phyloP scores from a whole-genome alignment of 75 land plant genomes.

The Gnetum montanum region DNA sequence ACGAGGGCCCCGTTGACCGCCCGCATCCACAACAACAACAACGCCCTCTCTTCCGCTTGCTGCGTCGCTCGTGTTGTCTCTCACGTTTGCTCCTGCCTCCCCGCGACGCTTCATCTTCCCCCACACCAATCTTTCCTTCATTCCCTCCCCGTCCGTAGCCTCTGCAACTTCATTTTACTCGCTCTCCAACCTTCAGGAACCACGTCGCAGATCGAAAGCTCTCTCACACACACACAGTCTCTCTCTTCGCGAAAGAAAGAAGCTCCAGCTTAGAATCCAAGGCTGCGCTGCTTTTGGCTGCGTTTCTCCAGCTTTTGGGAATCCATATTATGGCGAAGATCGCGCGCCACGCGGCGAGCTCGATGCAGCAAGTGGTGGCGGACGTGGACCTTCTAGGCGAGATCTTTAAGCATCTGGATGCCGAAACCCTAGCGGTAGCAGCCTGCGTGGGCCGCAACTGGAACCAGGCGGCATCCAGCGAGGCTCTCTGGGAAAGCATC shows the following conservation, averaged over 20 bases:
- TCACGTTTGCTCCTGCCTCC: background rate
- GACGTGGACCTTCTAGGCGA: conserved; percentile 13
- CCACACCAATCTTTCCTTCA: background rate
- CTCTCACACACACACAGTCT: no score
- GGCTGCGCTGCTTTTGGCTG: no score
- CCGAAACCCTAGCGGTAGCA: conserved; percentile 7
- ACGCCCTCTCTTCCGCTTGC: background rate
- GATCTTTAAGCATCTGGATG: conserved; percentile 20
- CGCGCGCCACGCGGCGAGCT: no score
- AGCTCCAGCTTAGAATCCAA: no score
- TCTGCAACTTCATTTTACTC: background rate
- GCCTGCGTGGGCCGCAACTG: conserved; percentile 13
- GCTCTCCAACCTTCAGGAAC: background rate
- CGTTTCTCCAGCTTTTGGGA: no score
- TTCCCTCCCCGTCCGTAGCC: background rate
- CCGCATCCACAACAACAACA: no score
- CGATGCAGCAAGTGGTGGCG: background rate
- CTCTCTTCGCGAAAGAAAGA: no score
- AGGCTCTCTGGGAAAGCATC: conserved; percentile 14
- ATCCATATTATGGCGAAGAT: no score
- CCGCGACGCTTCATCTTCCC: background rate
- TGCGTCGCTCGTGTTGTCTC: background rate
- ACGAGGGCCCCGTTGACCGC: conserved; percentile 2
- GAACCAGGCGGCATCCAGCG: conserved; percentile 11
- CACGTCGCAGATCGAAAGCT: background rate